Base-by-base conservation (phyloP, 805 yeast genomes). In the Monosporozyma yasuniensis region DNA sequence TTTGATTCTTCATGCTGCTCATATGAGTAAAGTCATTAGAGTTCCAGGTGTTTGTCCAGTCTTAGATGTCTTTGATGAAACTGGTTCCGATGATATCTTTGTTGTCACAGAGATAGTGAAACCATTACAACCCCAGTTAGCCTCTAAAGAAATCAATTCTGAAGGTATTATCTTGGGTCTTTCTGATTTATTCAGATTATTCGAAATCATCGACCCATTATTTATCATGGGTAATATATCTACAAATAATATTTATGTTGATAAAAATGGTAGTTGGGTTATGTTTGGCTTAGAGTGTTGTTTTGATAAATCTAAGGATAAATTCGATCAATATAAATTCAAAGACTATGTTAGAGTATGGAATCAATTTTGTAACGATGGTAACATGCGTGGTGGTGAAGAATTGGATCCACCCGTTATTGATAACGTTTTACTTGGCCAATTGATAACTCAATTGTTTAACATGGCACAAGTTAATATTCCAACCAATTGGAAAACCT, bases 201-300 rank as follows among this genome's bases (percentile, higher is more conserved):
- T 64, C 25, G 54, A 59, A 19, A 52, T 63, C 35, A 39, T 68
- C 27, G 49, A 35, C 3, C 39, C 46, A 11, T 12, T 39, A 21
- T 77, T 83, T 23, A 69, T 84, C 5, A 84, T 86, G 59, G 91
- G 89, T 5, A 79, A 80, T 52, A 55, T 87, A 11, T 73, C 77
- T 51, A 56, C 68, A 18, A 71, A 76, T 39, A 77, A 85, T 1
- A 74, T 90, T 0, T 89, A 70, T 61, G 80, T 87, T 14, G 83
- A 78, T 49, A 76, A 73, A 28, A 61, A 72, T 14, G 96, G 96
- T 12, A 95, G 85, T 60, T 87, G 96, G 91, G 83, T 80, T 52
- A 62, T 90, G 25, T 84, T 85, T 51, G 96, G 96, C 1, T 80
- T 89, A 58, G 97, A 90, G 64, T 49, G 63, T 34, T 63, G 66